Conservation (phyloP, 2,329 filamentous ascomycete species). For the Aspergillus melleus region DNA sequence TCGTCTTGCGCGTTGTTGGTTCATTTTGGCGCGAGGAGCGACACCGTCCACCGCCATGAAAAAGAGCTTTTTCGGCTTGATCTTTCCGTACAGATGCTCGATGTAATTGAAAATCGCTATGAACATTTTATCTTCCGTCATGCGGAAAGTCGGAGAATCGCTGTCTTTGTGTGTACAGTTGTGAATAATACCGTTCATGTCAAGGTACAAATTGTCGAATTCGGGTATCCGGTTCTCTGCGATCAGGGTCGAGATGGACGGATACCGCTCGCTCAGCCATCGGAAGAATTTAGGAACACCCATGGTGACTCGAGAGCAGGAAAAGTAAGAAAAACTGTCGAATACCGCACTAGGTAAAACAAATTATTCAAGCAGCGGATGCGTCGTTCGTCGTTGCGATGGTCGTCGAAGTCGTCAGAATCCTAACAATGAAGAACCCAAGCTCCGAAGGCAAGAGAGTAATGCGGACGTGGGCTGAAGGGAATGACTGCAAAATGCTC, state of each 20-base stretch:
- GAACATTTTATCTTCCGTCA: constrained; percentile 99
- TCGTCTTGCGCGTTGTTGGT: constrained; percentile 92
- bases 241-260: constrained; percentile 95
- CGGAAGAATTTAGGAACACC: constrained; percentile 89
- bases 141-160: constrained; percentile 84
- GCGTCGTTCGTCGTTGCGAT: constrained; percentile 12
- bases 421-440: constrained; percentile 18
- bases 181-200: constrained; percentile 99
- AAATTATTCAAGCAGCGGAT: background rate
- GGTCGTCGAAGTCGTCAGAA: constrained; percentile 24
- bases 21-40: constrained; percentile 98
- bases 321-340: constrained; percentile 11
- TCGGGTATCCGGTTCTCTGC: constrained; percentile 98
- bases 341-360: background rate
- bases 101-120: constrained; percentile 99
- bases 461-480: constrained; percentile 17
- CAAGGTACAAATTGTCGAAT: constrained; percentile 88
- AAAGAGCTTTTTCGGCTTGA: constrained; percentile 96
- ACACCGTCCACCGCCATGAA: constrained; percentile 99
- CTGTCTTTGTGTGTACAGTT: constrained; percentile 98
- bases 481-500: constrained; percentile 20
- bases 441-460: constrained; percentile 17
- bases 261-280: constrained; percentile 99
- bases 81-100: constrained; percentile 96
- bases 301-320: constrained; percentile 46